These are phyloP conservation scores for Thamnidium elegans DNA, from an alignment of 192 early-diverging fungal genomes.

Conservation along the genomic window DNA sequence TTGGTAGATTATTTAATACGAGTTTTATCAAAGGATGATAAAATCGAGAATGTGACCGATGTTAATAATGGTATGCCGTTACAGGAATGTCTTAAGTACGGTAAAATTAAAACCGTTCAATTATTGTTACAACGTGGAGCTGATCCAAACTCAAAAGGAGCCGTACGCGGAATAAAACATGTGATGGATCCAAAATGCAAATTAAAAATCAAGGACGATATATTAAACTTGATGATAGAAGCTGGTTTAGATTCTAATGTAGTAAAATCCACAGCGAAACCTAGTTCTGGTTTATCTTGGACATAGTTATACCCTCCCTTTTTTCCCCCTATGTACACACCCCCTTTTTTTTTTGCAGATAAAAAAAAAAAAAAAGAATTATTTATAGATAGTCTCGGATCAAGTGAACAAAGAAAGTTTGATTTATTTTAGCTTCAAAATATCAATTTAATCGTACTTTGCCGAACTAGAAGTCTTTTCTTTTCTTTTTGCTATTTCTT, in stretches of 20 bases:
- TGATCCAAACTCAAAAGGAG: slow-evolving; percentile 11
- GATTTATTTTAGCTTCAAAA: no score
- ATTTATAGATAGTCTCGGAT: no score
- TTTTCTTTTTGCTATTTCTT: neutral
- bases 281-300: no score
- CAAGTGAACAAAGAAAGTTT: no score
- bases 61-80: slow-evolving; percentile 13
- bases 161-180: slow-evolving; percentile 1
- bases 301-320: no score
- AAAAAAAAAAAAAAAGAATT: no score
- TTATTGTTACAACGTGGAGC: neutral
- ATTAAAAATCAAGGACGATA: neutral
- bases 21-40: neutral
- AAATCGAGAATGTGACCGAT: neutral
- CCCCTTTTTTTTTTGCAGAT: no score
- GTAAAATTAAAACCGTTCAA: neutral
- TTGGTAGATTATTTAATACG: neutral
- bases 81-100: slow-evolving; percentile 2
- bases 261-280: no score
- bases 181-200: neutral
- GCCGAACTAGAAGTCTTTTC: no score
- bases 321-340: no score
- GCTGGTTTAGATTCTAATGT: neutral
- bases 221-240: neutral
- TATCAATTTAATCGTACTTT: no score